Conservation (phyloP, 179 eudicot species). For the Beta macrorhiza region DNA sequence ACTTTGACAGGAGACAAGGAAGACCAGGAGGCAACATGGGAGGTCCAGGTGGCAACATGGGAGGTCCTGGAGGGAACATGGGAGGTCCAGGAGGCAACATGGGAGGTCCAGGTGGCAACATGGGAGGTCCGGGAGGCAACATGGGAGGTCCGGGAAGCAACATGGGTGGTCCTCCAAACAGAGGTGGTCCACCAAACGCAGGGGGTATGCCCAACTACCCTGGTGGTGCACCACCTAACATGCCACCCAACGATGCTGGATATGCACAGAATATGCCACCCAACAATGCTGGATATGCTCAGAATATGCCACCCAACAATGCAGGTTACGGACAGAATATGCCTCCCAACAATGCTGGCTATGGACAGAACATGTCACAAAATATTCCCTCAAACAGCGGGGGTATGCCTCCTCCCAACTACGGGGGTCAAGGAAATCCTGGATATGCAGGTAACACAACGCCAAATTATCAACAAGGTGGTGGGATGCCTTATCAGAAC, state of each 20-base stretch:
- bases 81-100: constrained; percentile 14
- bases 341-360: constrained; percentile 23
- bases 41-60: constrained; percentile 25
- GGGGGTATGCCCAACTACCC: constrained; percentile 20
- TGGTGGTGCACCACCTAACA: constrained; percentile 18
- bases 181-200: constrained; percentile 23
- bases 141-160: constrained; percentile 12
- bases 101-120: constrained; percentile 24
- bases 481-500: constrained; percentile 41
- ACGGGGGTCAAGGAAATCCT: constrained; percentile 31
- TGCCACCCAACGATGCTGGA: constrained; percentile 25
- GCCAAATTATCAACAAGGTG: constrained; percentile 39
- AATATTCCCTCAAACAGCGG: constrained; percentile 19
- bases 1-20: constrained; percentile 69
- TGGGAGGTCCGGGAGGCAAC: constrained; percentile 13
- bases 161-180: constrained; percentile 26
- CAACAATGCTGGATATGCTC: constrained; percentile 21
- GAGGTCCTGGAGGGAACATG: not conserved
- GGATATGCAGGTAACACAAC: constrained; percentile 26
- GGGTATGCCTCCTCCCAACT: constrained; percentile 24
- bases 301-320: constrained; percentile 29
- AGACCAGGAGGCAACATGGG: constrained; percentile 26
- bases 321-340: constrained; percentile 31
- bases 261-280: constrained; percentile 26
- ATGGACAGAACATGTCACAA: constrained; percentile 9